phyloP scores from a whole-genome alignment of 495 filamentous ascomycete species.

The Penicillium herquei region DNA sequence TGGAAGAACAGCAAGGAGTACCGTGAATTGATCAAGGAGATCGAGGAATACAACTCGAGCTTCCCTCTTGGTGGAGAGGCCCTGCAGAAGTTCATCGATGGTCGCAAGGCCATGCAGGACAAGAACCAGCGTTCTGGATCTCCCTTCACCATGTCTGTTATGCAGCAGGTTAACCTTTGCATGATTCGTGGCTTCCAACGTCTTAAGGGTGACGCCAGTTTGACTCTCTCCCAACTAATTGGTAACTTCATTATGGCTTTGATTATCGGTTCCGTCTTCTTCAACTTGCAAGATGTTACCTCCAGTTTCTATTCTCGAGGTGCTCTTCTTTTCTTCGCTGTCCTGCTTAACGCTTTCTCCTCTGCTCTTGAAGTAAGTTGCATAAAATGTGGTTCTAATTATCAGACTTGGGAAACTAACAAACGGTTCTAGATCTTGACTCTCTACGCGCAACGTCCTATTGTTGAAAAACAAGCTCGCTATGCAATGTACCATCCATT shows the following conservation, averaged over 20 bases:
- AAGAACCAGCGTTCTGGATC: constrained; percentile 41
- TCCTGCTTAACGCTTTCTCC: constrained; percentile 85
- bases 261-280: constrained; percentile 88
- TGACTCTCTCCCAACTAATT: constrained; percentile 72
- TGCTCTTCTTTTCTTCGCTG: constrained; percentile 88
- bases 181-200: constrained; percentile 53
- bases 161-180: constrained; percentile 50
- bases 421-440: constrained; percentile 50
- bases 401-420: background rate
- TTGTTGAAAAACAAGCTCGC: constrained; percentile 65
- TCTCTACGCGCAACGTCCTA: constrained; percentile 61
- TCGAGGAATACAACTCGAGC: constrained; percentile 50
- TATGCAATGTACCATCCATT: constrained; percentile 69
- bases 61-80: constrained; percentile 42
- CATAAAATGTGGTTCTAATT: background rate
- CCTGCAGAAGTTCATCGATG: constrained; percentile 37
- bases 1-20: constrained; percentile 58
- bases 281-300: constrained; percentile 64
- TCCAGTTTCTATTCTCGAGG: constrained; percentile 78
- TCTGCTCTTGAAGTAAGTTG: constrained; percentile 68
- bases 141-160: constrained; percentile 47
- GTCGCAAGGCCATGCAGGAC: constrained; percentile 45
- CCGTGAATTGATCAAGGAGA: constrained; percentile 50
- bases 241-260: constrained; percentile 80
- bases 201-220: constrained; percentile 70